A percentile compares a stretch with the other conserved stretches of the same genome.
Conservation (phyloP, 148 eudicot genomes). For the Rhododendron molle region DNA sequence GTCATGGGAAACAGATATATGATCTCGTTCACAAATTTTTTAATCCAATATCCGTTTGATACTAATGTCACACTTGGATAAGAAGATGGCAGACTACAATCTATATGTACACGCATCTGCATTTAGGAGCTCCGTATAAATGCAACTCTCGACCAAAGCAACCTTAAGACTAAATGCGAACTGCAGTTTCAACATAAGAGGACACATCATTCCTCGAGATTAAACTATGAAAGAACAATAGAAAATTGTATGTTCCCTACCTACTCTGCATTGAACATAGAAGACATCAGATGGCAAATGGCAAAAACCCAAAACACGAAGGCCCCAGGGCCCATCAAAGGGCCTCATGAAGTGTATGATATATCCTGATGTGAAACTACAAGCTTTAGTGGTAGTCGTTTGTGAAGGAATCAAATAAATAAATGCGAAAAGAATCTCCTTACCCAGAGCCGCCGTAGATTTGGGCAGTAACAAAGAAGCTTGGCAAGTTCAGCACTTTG, state of each 20-base stretch:
- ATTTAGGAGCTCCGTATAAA: background rate
- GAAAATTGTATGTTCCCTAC: background rate
- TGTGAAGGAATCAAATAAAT: background rate
- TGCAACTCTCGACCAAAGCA: background rate
- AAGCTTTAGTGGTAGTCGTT: background rate
- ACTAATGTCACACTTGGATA: background rate
- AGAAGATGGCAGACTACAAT: background rate
- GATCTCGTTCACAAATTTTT: background rate
- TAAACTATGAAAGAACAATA: background rate
- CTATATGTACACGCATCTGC: background rate
- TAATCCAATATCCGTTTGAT: background rate
- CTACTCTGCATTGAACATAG: background rate
- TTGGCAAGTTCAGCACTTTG: conserved; percentile 49
- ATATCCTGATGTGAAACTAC: background rate
- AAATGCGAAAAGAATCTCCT: background rate
- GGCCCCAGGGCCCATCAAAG: background rate
- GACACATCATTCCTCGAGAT: background rate
- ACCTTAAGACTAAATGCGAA: background rate
- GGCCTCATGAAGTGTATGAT: background rate
- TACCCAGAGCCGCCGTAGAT: conserved; percentile 84
- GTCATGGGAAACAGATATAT: background rate
- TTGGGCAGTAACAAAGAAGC: conserved; percentile 62
- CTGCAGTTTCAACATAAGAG: background rate
- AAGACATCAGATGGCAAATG: background rate
- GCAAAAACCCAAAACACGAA: background rate